A percentile compares a stretch with the other conserved stretches of the same genome.
Evolutionary conservation across 2,329 filamentous ascomycete species (phyloP).

Genomic region (Alternaria triticina): DNA sequence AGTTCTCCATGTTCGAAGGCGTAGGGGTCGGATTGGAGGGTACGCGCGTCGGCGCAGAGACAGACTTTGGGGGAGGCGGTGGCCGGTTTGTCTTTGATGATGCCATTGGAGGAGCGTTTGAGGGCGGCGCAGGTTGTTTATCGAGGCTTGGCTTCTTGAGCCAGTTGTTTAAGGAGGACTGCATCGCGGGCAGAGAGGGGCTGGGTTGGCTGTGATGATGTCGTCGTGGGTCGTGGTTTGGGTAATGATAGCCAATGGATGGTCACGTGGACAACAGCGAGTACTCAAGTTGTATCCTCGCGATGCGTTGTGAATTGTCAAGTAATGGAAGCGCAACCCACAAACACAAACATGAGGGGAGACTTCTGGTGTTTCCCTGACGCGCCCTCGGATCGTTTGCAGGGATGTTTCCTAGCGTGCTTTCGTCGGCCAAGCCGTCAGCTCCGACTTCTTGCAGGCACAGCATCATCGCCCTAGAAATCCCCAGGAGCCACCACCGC

Average conservation of each 20-base stretch:
- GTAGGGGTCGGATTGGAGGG: constrained; percentile 21
- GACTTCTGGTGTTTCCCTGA: constrained; percentile 18
- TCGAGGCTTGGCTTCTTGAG: constrained; percentile 53
- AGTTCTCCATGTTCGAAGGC: constrained; percentile 29
- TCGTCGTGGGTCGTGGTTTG: not conserved
- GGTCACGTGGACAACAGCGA: not conserved
- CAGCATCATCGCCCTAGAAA: constrained; percentile 35
- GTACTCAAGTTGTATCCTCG: not conserved
- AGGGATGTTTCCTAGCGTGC: constrained; percentile 26
- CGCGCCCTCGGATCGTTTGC: constrained; percentile 25
- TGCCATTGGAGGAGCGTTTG: constrained; percentile 4
- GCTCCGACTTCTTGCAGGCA: constrained; percentile 38
- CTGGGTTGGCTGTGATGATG: not conserved
- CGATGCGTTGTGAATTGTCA: not conserved
- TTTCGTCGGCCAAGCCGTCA: constrained; percentile 35
- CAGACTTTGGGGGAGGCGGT: constrained; percentile 28
- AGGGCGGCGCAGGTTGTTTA: constrained; percentile 24
- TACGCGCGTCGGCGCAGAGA: constrained; percentile 23
- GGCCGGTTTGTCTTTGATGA: constrained; percentile 14
- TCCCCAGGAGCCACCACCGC: constrained; percentile 27
- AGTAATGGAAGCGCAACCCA: not conserved
- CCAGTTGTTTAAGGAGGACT: constrained; percentile 56
- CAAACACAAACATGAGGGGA: not conserved
- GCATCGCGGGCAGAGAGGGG: constrained; percentile 35
- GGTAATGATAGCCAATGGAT: not conserved